These are phyloP conservation scores for Pythium oligandrum DNA, from an alignment of 352 stramenopile genomes.

Conservation along the genomic window DNA sequence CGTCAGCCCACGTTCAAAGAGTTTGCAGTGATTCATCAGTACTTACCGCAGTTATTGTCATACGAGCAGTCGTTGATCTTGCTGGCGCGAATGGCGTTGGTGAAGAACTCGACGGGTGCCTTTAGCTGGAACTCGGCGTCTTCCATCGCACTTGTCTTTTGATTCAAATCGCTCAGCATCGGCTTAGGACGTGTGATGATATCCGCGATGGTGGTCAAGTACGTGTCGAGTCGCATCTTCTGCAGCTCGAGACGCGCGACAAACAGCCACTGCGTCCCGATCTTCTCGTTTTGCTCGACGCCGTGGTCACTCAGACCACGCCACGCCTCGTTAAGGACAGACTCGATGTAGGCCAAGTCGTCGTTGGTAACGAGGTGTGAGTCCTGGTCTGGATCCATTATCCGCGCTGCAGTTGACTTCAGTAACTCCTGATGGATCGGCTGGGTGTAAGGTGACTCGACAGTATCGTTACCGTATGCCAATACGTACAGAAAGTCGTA, in stretches of 20 bases:
- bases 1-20: too few relatives aligned
- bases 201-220: conserved; percentile 21
- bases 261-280: conserved; percentile 38
- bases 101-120: conserved; percentile 50
- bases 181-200: conserved; percentile 32
- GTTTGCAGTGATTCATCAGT: not conserved
- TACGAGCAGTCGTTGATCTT: conserved; percentile 60
- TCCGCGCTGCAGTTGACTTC: conserved; percentile 30
- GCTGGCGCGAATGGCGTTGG: conserved; percentile 33
- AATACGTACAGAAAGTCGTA: conserved; percentile 22
- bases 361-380: conserved; percentile 18
- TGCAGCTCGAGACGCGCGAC: conserved; percentile 42
- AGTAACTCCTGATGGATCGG: conserved; percentile 36
- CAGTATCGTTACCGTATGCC: conserved; percentile 34
- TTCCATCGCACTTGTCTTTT: conserved; percentile 44
- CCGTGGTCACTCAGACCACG: conserved; percentile 33
- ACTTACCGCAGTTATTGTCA: conserved; percentile 51
- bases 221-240: conserved; percentile 33
- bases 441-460: conserved; percentile 48
- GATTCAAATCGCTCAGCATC: conserved; percentile 28
- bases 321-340: conserved; percentile 54
- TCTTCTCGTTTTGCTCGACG: conserved; percentile 34
- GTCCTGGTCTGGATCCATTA: conserved; percentile 51
- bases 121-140: conserved; percentile 57
- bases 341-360: conserved; percentile 36